Evolutionary conservation across 495 filamentous ascomycete genomes (phyloP).

Genomic region (Neurospora sp.): DNA sequence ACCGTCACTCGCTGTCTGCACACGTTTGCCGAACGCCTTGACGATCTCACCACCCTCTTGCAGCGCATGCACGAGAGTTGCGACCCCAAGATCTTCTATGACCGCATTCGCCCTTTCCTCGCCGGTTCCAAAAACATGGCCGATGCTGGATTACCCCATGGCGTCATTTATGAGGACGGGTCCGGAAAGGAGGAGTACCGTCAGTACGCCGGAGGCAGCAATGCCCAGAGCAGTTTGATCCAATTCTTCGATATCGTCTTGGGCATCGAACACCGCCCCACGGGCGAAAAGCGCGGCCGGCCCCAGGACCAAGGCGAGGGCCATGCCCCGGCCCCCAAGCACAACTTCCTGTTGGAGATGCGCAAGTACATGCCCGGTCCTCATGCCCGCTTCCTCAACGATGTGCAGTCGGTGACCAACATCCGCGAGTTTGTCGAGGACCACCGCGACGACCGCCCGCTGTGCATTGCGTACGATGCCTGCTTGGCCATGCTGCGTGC

Average conservation of each 20-base stretch:
- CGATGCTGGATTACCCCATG: slow-evolving; percentile 79
- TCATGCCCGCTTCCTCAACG: slow-evolving; percentile 78
- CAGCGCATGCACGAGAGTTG: slow-evolving; percentile 87
- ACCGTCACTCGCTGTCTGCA: slow-evolving; percentile 67
- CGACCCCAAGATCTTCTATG: slow-evolving; percentile 89
- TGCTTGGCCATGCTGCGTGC: slow-evolving; percentile 83
- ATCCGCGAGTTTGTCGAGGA: slow-evolving; percentile 75
- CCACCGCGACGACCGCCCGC: slow-evolving; percentile 46
- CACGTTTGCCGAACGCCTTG: slow-evolving; percentile 73
- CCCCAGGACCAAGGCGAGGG: slow-evolving; percentile 37
- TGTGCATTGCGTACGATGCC: slow-evolving; percentile 79
- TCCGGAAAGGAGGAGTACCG: slow-evolving; percentile 57
- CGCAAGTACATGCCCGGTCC: slow-evolving; percentile 91
- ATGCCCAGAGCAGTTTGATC: slow-evolving; percentile 91
- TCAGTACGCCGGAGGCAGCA: slow-evolving; percentile 88
- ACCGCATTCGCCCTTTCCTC: slow-evolving; percentile 86
- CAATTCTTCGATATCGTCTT: slow-evolving; percentile 94
- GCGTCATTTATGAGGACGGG: slow-evolving; percentile 81
- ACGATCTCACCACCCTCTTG: slow-evolving; percentile 66
- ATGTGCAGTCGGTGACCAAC: slow-evolving; percentile 72
- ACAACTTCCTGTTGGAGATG: slow-evolving; percentile 97
- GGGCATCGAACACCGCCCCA: slow-evolving; percentile 86
- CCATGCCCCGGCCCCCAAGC: slow-evolving; percentile 46
- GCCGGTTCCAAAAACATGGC: slow-evolving; percentile 96
- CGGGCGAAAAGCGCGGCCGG: slow-evolving; percentile 52